Evolutionary conservation across 2,329 filamentous ascomycete species (phyloP).

Genomic region (Hymenoscyphus occultus): DNA sequence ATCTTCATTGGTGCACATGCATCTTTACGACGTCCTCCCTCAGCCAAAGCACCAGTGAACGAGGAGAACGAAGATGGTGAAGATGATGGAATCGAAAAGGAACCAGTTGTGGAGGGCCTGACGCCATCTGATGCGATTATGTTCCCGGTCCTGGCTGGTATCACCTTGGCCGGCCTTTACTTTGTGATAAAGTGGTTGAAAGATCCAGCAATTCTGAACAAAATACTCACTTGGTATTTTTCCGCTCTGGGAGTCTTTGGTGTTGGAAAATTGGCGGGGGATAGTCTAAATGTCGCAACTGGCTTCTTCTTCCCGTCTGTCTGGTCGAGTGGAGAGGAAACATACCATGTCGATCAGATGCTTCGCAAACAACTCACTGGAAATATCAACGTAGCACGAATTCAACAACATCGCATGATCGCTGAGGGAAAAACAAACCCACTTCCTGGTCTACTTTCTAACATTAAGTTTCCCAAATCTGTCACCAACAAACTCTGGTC

Average conservation of each 20-base stretch:
- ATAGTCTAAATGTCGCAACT: slow-evolving; percentile 61
- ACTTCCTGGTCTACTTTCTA: slow-evolving; percentile 41
- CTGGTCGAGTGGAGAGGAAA: slow-evolving; percentile 52
- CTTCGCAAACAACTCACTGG: slow-evolving; percentile 31
- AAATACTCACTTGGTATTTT: slow-evolving; percentile 80
- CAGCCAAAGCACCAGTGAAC: slow-evolving; percentile 59
- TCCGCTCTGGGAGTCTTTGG: slow-evolving; percentile 76
- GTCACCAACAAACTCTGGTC: slow-evolving; percentile 45
- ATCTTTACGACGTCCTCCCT: slow-evolving; percentile 78
- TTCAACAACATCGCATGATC: slow-evolving; percentile 20
- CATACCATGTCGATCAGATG: slow-evolving; percentile 47
- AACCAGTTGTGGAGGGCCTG: slow-evolving; percentile 65
- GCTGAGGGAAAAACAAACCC: slow-evolving; percentile 38
- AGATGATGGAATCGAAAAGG: slow-evolving; percentile 53
- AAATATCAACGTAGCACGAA: slow-evolving; percentile 14
- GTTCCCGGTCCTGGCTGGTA: slow-evolving; percentile 75
- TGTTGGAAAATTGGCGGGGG: slow-evolving; percentile 69
- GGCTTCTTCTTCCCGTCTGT: slow-evolving; percentile 71
- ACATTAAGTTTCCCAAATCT: slow-evolving; percentile 30
- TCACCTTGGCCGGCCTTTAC: slow-evolving; percentile 73
- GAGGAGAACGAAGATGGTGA: slow-evolving; percentile 39
- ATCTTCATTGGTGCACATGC: slow-evolving; percentile 84
- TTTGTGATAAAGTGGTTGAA: slow-evolving; percentile 86
- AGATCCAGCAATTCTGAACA: slow-evolving; percentile 77
- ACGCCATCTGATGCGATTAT: slow-evolving; percentile 77